Evolutionary conservation across 352 stramenopile genomes (phyloP).

Genomic region (Globisporangium apiculatum): DNA sequence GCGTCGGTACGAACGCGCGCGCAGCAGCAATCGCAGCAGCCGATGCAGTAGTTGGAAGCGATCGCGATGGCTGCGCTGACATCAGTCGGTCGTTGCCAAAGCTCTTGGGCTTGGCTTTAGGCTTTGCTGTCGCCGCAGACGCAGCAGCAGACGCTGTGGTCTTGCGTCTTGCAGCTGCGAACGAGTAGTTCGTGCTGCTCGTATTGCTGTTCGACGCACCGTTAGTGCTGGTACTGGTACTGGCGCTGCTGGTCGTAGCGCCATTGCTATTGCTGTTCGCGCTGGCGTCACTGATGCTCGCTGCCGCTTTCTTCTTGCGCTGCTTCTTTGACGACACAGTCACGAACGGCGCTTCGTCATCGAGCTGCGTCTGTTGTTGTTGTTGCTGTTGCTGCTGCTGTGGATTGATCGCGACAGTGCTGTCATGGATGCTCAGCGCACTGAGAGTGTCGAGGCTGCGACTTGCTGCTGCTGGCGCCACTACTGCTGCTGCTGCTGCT

Average conservation of each 20-base stretch:
- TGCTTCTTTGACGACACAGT: background rate
- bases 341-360: background rate
- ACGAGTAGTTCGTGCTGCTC: too few species aligned
- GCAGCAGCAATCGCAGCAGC: background rate
- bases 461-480: background rate
- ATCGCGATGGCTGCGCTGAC: background rate
- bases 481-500: background rate
- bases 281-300: background rate
- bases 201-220: too few species aligned
- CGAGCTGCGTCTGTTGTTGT: background rate
- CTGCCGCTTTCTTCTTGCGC: background rate
- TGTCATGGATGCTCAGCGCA: slow-evolving; percentile 4
- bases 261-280: background rate
- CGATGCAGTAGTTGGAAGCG: background rate
- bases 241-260: background rate
- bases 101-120: slow-evolving; percentile 10
- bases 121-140: slow-evolving; percentile 1
- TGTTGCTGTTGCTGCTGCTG: background rate
- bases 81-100: background rate
- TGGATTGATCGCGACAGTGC: background rate
- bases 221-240: too few species aligned
- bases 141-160: background rate
- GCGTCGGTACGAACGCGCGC: slow-evolving; percentile 3
- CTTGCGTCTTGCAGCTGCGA: slow-evolving; percentile 6
- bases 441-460: slow-evolving; percentile 1